Evolutionary conservation across 306 rosid species (phyloP).

Genomic region (Inga leiocalycina): DNA sequence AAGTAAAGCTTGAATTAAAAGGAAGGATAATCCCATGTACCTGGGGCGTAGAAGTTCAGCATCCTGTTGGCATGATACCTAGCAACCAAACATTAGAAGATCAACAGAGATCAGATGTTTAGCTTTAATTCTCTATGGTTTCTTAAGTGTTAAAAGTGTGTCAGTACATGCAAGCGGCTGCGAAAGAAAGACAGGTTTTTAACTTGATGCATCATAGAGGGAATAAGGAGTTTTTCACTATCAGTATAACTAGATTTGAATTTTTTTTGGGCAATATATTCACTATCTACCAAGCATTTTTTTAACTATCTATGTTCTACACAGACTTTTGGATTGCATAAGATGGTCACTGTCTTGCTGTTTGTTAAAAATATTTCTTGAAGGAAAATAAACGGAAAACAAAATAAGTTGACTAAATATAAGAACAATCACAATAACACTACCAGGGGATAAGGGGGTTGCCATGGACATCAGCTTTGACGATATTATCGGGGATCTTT

Average conservation of each 20-base stretch:
- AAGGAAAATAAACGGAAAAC: neutral
- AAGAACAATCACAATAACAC: neutral
- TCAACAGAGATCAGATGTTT: neutral
- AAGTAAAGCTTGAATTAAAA: conserved; percentile 6
- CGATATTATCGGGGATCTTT: conserved; percentile 83
- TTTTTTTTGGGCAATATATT: neutral
- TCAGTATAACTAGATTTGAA: neutral
- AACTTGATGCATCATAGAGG: neutral
- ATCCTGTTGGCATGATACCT: conserved; percentile 98
- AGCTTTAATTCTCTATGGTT: neutral
- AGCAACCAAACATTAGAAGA: conserved; percentile 3
- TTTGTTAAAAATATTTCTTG: neutral
- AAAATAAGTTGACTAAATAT: neutral
- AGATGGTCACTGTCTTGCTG: neutral
- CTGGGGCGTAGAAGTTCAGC: conserved; percentile 98
- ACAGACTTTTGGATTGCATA: neutral
- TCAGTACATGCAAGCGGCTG: neutral
- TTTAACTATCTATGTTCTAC: neutral
- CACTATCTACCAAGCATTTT: neutral
- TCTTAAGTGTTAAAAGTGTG: neutral
- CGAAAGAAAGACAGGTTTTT: neutral
- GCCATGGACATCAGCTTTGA: conserved; percentile 35
- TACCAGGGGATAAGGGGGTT: conserved; percentile 80
- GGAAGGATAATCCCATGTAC: conserved; percentile 40
- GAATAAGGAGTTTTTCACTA: neutral